phyloP scores from a whole-genome alignment of 2,329 filamentous ascomycete species.

The Pyrenophora teres region DNA sequence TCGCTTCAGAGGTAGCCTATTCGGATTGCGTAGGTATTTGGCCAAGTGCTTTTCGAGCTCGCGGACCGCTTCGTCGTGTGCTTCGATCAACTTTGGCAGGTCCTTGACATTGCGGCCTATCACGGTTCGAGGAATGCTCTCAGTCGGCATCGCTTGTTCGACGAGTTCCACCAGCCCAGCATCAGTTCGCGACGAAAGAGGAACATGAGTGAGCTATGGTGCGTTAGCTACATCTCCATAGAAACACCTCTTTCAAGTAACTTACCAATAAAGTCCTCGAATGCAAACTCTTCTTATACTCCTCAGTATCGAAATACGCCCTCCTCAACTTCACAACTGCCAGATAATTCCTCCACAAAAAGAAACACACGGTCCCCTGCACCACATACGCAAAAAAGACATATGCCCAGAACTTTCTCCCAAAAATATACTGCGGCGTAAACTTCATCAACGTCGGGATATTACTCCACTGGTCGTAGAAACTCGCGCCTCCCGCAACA shows the following conservation, averaged over 20 bases:
- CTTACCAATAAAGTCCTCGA: conserved; percentile 64
- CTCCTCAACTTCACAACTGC: conserved; percentile 71
- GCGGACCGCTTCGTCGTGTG: conserved; percentile 80
- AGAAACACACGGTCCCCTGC: conserved; percentile 73
- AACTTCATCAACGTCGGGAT: conserved; percentile 53
- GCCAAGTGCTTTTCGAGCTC: conserved; percentile 81
- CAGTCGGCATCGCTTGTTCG: conserved; percentile 75
- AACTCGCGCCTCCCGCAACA: conserved; percentile 51
- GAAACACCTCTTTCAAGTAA: neutral
- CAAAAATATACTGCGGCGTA: conserved; percentile 61
- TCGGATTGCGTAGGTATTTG: conserved; percentile 80
- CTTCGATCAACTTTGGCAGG: conserved; percentile 78
- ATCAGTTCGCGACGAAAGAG: conserved; percentile 73
- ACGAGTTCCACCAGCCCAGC: conserved; percentile 87
- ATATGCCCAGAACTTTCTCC: conserved; percentile 61
- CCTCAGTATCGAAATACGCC: conserved; percentile 79
- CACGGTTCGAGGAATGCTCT: conserved; percentile 75
- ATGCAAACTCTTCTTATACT: conserved; percentile 87
- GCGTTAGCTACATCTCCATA: neutral
- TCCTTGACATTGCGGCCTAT: conserved; percentile 91
- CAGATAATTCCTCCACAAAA: conserved; percentile 88
- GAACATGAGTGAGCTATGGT: conserved; percentile 77
- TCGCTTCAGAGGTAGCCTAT: conserved; percentile 73
- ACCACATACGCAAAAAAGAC: conserved; percentile 66
- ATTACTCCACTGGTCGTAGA: conserved; percentile 34